Evolutionary conservation across 257 asterid genomes (phyloP), one percentile per base, ranked within the genome.

Genomic region (Ophiorrhiza pumila): DNA sequence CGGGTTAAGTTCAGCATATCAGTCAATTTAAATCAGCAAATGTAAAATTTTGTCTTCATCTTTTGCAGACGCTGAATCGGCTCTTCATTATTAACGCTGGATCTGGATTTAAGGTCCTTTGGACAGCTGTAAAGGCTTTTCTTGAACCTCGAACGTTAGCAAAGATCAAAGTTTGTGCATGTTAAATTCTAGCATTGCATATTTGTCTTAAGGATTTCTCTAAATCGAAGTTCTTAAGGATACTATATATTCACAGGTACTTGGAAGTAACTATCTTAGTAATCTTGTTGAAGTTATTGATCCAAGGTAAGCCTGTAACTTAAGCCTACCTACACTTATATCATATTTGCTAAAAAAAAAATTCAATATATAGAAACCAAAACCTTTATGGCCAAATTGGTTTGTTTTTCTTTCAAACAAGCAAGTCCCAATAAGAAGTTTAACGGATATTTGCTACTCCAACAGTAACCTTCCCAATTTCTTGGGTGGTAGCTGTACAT

Each of bases 21-120:
- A n/a, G n/a, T n/a, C n/a, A n/a, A n/a, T n/a, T n/a, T n/a, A n/a
- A n/a, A n/a, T n/a, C n/a, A n/a, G 6, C 46, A 22, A 66, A 27
- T 12, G 27, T 46, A 47, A 32, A 10, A 41, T 27, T 11, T 63
- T n/a, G 2, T 18, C 35, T 15, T 56, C 45, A 22, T 29, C 65
- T 81, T 68, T 27, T 79, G 79, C 87, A 90, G 95, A 90, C 96
- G 10, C 78, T 90, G 52, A 86, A 90, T 77, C 89, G 73, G 71
- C 89, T 90, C 42, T 88, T 78, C 65, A 88, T 90, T 43, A 65
- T 90, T 14, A 90, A 88, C 65, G 95, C 96, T 50, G 95, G 95
- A 55, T 73, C 95, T 7, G 88, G 88, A 22, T 90, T 90, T 77
- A 81, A 74, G 83, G 87, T 84, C 14, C 84, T 90, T 11, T 90